Evolutionary conservation across 1,284 basidiomycete genomes (phyloP).

Genomic region (Quambalaria eucalypti): DNA sequence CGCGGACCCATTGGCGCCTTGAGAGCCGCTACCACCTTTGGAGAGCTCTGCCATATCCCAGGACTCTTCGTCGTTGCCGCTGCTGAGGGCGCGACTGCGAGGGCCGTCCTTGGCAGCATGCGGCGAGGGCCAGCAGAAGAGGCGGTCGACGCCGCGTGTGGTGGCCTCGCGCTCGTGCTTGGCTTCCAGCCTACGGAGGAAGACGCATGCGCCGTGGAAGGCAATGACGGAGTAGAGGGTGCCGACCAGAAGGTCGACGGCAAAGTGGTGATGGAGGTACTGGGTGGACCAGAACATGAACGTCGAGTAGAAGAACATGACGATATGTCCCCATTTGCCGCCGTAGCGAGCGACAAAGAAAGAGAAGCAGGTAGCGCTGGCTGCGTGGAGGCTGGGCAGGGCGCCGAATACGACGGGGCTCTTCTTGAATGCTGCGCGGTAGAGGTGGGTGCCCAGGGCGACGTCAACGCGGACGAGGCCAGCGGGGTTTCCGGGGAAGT

Average conservation of each 20-base stretch:
- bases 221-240: slow-evolving; percentile 15
- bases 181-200: slow-evolving; percentile 17
- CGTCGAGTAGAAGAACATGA: slow-evolving; percentile 16
- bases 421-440: slow-evolving; percentile 20
- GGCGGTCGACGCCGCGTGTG: slow-evolving; percentile 25
- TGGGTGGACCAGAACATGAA: slow-evolving; percentile 25
- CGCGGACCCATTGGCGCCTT: too few relatives aligned
- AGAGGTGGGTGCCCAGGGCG: slow-evolving; percentile 19
- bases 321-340: slow-evolving; percentile 9
- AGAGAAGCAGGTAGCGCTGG: slow-evolving; percentile 22
- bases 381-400: slow-evolving; percentile 29
- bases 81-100: too few relatives aligned
- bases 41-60: too few relatives aligned
- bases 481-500: slow-evolving; percentile 24
- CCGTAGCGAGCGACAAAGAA: slow-evolving; percentile 22
- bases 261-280: slow-evolving; percentile 28
- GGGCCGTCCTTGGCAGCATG: too few relatives aligned
- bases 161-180: slow-evolving; percentile 11
- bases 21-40: too few relatives aligned
- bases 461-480: slow-evolving; percentile 25
- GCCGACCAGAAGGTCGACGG: slow-evolving; percentile 25
- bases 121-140: slow-evolving; percentile 8
- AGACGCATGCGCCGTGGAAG: slow-evolving; percentile 16
- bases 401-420: slow-evolving; percentile 24
- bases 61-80: too few relatives aligned